Percentiles rank a stretch among this genome's conserved stretches.
These are phyloP conservation scores for Limonium bicolor DNA, from an alignment of 148 eudicot species.

Conservation along the genomic window DNA sequence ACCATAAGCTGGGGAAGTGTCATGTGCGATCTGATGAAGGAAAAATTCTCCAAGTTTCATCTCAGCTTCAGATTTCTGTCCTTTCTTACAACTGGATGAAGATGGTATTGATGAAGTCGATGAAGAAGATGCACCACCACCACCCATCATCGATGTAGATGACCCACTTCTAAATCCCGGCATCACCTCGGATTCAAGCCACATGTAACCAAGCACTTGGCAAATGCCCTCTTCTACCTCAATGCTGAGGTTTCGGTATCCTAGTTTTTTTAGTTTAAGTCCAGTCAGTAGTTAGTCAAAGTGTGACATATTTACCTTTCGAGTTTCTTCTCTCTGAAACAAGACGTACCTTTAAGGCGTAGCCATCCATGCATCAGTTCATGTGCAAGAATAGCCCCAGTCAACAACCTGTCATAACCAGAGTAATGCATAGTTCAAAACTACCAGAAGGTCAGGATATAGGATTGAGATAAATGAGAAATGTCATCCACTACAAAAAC, in stretches of 20 bases:
- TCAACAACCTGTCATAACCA: slow-evolving; percentile 45
- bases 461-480: background rate
- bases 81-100: slow-evolving; percentile 60
- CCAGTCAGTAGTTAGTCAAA: background rate
- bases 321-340: background rate
- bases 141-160: slow-evolving; percentile 43
- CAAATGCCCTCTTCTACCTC: slow-evolving; percentile 95
- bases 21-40: slow-evolving; percentile 81
- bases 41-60: slow-evolving; percentile 76
- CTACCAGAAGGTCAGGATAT: background rate
- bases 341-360: slow-evolving; percentile 69
- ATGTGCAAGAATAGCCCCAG: slow-evolving; percentile 96
- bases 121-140: too few species aligned
- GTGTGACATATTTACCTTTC: too few species aligned
- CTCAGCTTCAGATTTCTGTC: slow-evolving; percentile 58
- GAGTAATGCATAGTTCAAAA: background rate
- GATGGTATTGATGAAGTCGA: slow-evolving; percentile 19
- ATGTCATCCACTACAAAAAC: background rate
- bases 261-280: slow-evolving; percentile 16
- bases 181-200: slow-evolving; percentile 93
- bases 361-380: slow-evolving; percentile 98
- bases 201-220: slow-evolving; percentile 89
- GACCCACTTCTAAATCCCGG: slow-evolving; percentile 38
- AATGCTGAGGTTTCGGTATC: slow-evolving; percentile 65
- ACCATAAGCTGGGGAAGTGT: slow-evolving; percentile 86